These are phyloP conservation scores for Tephrocybe sp. DNA, from an alignment of 768 basidiomycete species.

Conservation along the genomic window DNA sequence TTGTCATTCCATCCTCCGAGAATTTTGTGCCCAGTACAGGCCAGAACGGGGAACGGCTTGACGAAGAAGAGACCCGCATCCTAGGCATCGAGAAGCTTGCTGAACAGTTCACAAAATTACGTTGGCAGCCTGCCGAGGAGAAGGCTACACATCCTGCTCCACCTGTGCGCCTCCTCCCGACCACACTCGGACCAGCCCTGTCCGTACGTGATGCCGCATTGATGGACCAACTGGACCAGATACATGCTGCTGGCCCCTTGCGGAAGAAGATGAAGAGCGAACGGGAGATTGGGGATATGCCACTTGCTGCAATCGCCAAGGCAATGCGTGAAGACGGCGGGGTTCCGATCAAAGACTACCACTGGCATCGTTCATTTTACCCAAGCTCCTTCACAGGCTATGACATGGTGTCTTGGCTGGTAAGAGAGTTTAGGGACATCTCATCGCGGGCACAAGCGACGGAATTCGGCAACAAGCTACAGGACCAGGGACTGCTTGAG, in stretches of 20 bases:
- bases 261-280: slow-evolving; percentile 83
- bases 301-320: slow-evolving; percentile 65
- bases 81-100: slow-evolving; percentile 91
- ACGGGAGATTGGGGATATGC: slow-evolving; percentile 67
- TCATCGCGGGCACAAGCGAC: slow-evolving; percentile 77
- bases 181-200: slow-evolving; percentile 79
- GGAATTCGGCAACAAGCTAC: slow-evolving; percentile 76
- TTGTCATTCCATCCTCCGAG: slow-evolving; percentile 86
- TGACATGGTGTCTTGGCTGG: slow-evolving; percentile 84
- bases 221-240: slow-evolving; percentile 78
- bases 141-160: slow-evolving; percentile 44
- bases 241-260: slow-evolving; percentile 73
- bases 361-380: slow-evolving; percentile 72
- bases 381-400: slow-evolving; percentile 93
- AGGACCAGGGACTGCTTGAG: slow-evolving; percentile 83
- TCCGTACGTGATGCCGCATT: slow-evolving; percentile 80
- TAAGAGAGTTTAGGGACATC: slow-evolving; percentile 85
- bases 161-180: slow-evolving; percentile 77
- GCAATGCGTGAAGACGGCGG: slow-evolving; percentile 87
- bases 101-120: slow-evolving; percentile 81
- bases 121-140: slow-evolving; percentile 73
- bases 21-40: slow-evolving; percentile 56
- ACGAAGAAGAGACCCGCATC: slow-evolving; percentile 85
- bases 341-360: slow-evolving; percentile 78
- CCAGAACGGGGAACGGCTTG: slow-evolving; percentile 70